Percentiles rank a stretch among this genome's conserved stretches.
phyloP scores from a whole-genome alignment of 768 basidiomycete genomes.

The Cubamyces sp. region DNA sequence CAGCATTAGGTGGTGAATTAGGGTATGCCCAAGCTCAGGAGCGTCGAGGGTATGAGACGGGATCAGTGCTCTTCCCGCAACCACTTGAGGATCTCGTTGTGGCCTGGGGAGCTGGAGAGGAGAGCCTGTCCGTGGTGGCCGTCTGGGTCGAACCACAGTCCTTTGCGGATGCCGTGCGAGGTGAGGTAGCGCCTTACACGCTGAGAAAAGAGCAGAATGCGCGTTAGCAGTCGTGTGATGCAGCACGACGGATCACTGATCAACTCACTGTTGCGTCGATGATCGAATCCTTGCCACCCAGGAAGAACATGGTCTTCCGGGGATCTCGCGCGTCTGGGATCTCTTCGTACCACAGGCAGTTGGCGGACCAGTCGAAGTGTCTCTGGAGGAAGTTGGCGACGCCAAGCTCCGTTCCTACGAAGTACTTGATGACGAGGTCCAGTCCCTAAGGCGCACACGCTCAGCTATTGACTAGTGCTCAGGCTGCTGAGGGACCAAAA shows the following conservation, averaged over 20 bases:
- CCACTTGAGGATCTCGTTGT: conserved; percentile 67
- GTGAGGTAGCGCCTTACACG: conserved; percentile 75
- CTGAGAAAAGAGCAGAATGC: conserved; percentile 38
- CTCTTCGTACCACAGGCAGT: conserved; percentile 89
- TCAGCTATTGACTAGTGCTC: not conserved
- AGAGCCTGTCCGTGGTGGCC: conserved; percentile 69
- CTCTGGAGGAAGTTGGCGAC: conserved; percentile 83
- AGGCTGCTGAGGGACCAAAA: conserved; percentile 15
- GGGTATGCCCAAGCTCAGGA: not conserved
- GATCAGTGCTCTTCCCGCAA: conserved; percentile 37
- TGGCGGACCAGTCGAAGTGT: conserved; percentile 85
- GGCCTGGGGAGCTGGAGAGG: conserved; percentile 51
- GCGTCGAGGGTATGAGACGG: not conserved
- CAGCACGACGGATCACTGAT: not conserved
- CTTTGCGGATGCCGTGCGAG: conserved; percentile 73
- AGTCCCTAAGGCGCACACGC: conserved; percentile 53
- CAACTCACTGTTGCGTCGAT: conserved; percentile 65
- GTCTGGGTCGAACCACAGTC: conserved; percentile 64
- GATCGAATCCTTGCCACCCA: conserved; percentile 85
- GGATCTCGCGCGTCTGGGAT: conserved; percentile 80
- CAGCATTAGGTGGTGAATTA: not conserved
- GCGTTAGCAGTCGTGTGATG: not conserved
- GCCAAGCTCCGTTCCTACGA: conserved; percentile 86
- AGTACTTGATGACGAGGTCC: conserved; percentile 84
- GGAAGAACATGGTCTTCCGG: conserved; percentile 66